Conservation (phyloP, 495 filamentous ascomycete genomes). For the Hypomontagnella submonticulosa region DNA sequence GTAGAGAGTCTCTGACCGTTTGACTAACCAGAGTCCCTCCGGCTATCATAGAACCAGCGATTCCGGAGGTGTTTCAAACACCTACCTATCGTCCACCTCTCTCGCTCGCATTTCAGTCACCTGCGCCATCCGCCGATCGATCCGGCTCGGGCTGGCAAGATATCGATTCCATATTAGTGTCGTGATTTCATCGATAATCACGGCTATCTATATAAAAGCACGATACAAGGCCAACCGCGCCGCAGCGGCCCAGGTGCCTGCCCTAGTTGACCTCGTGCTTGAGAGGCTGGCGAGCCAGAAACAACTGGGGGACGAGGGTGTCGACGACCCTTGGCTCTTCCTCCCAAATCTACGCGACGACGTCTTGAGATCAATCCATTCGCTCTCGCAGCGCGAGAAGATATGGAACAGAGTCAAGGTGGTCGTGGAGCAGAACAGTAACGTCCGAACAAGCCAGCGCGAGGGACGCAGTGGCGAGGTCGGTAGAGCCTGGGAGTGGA, state of each 20-base stretch:
- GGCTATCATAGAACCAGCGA: conserved; percentile 75
- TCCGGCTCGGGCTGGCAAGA: conserved; percentile 91
- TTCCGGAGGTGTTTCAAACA: conserved; percentile 66
- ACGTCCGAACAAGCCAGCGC: conserved; percentile 84
- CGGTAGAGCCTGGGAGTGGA: conserved; percentile 94
- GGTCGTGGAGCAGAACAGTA: conserved; percentile 92
- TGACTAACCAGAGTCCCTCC: conserved; percentile 83
- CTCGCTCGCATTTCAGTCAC: conserved; percentile 86
- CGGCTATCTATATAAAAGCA: conserved; percentile 66
- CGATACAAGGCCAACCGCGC: conserved; percentile 66
- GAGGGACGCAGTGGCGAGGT: conserved; percentile 88
- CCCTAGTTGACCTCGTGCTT: conserved; percentile 81
- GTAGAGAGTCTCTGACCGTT: conserved; percentile 53
- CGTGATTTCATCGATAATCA: conserved; percentile 65
- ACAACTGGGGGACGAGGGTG: conserved; percentile 74
- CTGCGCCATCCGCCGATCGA: conserved; percentile 88
- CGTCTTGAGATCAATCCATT: conserved; percentile 84
- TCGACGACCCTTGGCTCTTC: conserved; percentile 79
- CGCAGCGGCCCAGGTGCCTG: conserved; percentile 77
- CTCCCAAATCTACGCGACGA: conserved; percentile 92
- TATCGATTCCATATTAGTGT: conserved; percentile 92
- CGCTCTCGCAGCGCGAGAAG: conserved; percentile 73
- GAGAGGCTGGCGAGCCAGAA: conserved; percentile 86
- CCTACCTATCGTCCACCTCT: conserved; percentile 73
- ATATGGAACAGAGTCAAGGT: conserved; percentile 83